Evolutionary conservation across 73 alveolate species (phyloP).

Genomic region (Paraurostyla sp.): DNA sequence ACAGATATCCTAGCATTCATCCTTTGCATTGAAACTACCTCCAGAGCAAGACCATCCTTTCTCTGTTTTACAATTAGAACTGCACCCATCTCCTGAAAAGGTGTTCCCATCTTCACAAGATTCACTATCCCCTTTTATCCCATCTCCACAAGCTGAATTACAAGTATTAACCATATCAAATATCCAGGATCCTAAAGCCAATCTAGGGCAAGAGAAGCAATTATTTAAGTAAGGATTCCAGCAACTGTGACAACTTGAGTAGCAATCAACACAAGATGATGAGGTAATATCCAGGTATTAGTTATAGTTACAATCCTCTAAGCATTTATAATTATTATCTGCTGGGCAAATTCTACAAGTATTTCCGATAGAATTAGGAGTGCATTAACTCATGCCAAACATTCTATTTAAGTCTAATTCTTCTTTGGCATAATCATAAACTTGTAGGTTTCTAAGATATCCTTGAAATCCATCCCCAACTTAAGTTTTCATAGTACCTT

Average conservation of each 20-base stretch:
- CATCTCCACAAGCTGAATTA: slow-evolving; percentile 70
- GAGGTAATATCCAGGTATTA: background rate
- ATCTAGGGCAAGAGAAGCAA: slow-evolving; percentile 23
- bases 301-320: background rate
- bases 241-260: slow-evolving; percentile 34
- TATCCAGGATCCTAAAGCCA: slow-evolving; percentile 8
- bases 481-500: background rate
- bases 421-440: slow-evolving; percentile 41
- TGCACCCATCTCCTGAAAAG: slow-evolving; percentile 46
- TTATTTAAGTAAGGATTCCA: background rate
- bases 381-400: background rate
- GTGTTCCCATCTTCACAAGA: slow-evolving; percentile 55
- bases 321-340: background rate
- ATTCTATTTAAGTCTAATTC: background rate
- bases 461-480: slow-evolving; percentile 41
- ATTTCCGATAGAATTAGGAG: background rate
- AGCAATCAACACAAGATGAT: slow-evolving; percentile 1
- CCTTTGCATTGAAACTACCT: background rate
- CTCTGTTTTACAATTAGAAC: slow-evolving; percentile 18
- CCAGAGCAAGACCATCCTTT: slow-evolving; percentile 35
- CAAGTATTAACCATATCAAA: slow-evolving; percentile 44
- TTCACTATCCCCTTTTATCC: background rate
- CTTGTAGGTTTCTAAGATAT: background rate
- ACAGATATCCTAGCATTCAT: slow-evolving; percentile 9
- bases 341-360: background rate